These are phyloP conservation scores for Fusarium buxicola DNA, from an alignment of 2,329 filamentous ascomycete species.

Conservation along the genomic window DNA sequence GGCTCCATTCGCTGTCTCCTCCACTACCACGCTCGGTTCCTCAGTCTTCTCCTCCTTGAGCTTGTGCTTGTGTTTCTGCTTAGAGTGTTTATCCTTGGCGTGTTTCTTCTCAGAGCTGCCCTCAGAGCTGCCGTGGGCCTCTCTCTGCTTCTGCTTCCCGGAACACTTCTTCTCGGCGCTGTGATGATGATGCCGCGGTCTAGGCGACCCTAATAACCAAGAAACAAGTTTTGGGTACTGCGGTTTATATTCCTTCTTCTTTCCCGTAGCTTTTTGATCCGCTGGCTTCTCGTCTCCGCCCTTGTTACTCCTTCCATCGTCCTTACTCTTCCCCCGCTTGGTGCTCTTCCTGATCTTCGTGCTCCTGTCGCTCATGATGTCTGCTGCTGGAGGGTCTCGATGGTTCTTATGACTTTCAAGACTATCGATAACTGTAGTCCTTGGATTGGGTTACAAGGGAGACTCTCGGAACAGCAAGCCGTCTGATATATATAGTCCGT, in stretches of 20 bases:
- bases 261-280: too few species aligned
- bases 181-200: too few species aligned
- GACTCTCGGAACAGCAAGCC: background rate
- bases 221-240: too few species aligned
- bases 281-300: too few species aligned
- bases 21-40: background rate
- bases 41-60: background rate
- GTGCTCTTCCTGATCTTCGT: background rate
- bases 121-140: background rate
- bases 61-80: background rate
- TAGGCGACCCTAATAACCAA: too few species aligned
- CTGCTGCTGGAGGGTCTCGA: too few species aligned
- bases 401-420: background rate
- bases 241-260: too few species aligned
- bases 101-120: background rate
- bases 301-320: too few species aligned
- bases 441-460: background rate
- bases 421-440: background rate
- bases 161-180: too few species aligned
- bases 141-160: background rate
- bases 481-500: conserved; percentile 16
- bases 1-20: background rate
- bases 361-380: too few species aligned
- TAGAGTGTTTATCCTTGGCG: background rate
- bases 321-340: too few species aligned